Conservation (phyloP, 176 grass and related monocot genomes). For the Oryza officinalis region DNA sequence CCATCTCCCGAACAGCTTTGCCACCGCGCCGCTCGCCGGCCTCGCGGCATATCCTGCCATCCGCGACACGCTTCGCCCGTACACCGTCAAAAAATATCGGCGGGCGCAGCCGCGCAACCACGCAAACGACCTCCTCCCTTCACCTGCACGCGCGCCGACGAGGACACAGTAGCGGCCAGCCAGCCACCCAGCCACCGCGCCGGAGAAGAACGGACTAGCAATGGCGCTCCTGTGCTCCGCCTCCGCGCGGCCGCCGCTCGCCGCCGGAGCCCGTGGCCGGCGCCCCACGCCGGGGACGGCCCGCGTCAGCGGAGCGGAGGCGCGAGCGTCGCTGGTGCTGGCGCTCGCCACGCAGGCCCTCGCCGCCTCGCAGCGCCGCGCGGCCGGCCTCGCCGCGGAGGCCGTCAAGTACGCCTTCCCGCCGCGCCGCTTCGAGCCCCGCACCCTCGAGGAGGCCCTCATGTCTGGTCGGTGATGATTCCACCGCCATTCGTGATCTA, state of each 20-base stretch:
- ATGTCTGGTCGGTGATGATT: constrained; percentile 64
- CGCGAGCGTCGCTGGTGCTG: constrained; percentile 69
- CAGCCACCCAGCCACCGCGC: no score
- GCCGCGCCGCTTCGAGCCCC: constrained; percentile 53
- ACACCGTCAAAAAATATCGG: background rate
- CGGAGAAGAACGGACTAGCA: background rate
- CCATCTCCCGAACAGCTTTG: no score
- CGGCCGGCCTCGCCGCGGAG: constrained; percentile 58
- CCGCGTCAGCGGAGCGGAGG: constrained; percentile 43
- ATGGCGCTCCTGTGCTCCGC: constrained; percentile 54
- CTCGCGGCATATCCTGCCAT: no score
- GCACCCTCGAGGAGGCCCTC: constrained; percentile 77
- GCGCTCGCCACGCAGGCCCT: constrained; percentile 72
- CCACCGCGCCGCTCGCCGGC: no score
- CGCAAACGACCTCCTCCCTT: background rate
- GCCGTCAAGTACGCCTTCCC: constrained; percentile 75
- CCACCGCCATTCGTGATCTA: background rate
- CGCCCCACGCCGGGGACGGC: constrained; percentile 21
- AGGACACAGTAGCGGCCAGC: background rate
- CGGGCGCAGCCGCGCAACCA: no score
- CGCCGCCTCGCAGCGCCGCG: constrained; percentile 58
- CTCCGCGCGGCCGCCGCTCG: constrained; percentile 15
- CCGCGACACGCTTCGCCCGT: background rate
- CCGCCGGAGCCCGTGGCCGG: background rate
- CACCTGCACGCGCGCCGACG: background rate